Evolutionary conservation across 2,329 filamentous ascomycete genomes (phyloP), one percentile per base, ranked within the genome.

Genomic region (Hypoxylon sp.): DNA sequence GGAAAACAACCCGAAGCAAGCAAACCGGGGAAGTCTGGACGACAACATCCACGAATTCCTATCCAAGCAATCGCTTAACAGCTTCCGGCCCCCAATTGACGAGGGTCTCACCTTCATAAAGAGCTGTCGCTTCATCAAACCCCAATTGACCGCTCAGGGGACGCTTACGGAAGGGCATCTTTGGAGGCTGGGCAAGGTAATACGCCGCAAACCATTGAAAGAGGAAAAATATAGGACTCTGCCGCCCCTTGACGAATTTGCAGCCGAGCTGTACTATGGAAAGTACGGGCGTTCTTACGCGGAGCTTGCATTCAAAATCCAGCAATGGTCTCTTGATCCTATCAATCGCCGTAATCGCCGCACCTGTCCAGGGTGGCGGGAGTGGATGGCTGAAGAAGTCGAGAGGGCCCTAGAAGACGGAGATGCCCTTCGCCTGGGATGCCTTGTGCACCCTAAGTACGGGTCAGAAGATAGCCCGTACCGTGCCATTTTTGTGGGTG

Each of bases 101-200:
- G 59, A 71, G 40, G 69, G 67, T 7, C 69, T 75, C 2, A 74
- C 72, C 6, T 75, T 75, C 52, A 74, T 75, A 40, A 74, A 73
- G 56, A 69, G 68, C 50, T 75, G 73, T 55, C 73, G 73, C 18
- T 72, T 75, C 28, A 48, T 69, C 9, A 57, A 73, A 8, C 73
- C 73, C 2, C 8, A 51, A 42, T 67, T 75, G 16, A 73, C 70
- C 2, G 14, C 45, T 16, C 58, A 62, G 4, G 73, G 73, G 7
- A 72, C 65, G 1, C 44, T 38, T 22, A 75, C 73, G 0, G 49
- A 40, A 12, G 73, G 73, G 14, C 66, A 73, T 59, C 59, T 75
- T 6, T 75, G 73, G 73, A 67, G 59, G 14, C 65, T 75, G 4
- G 70, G 72, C 20, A 68, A 70, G 16, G 56, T 73, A 16, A 74